Percentiles rank a stretch among this genome's conserved stretches.
Evolutionary conservation across 768 basidiomycete genomes (phyloP).

Genomic region (Brasilioporus rufonigricans): DNA sequence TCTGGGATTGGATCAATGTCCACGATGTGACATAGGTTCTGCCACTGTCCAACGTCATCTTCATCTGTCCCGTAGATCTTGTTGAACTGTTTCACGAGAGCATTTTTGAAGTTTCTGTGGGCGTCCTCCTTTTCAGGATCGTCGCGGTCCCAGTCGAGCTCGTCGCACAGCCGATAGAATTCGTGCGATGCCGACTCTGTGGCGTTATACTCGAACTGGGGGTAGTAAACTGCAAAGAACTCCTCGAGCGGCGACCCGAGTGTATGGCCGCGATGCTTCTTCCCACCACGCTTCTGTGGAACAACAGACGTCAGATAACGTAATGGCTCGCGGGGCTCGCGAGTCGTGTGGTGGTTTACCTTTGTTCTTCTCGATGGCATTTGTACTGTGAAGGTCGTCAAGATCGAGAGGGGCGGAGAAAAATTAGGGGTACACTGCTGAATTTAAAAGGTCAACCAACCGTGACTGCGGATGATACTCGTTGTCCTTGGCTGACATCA

Average conservation of each 20-base stretch:
- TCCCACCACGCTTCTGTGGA: not conserved
- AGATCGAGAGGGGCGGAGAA: not conserved
- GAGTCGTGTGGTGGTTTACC: not conserved
- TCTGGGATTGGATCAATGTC: slow-evolving; percentile 10
- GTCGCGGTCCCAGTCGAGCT: not conserved
- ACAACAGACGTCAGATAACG: not conserved
- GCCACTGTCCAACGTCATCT: slow-evolving; percentile 3
- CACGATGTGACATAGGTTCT: slow-evolving; percentile 5
- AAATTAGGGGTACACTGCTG: not conserved
- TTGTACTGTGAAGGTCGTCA: not conserved
- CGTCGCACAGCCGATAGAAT: slow-evolving; percentile 18
- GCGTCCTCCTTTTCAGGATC: not conserved
- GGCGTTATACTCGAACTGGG: slow-evolving; percentile 3
- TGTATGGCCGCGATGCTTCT: not conserved
- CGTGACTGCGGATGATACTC: too few species aligned
- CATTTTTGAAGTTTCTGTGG: slow-evolving; percentile 7
- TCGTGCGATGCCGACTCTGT: slow-evolving; percentile 10
- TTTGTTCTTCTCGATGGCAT: slow-evolving; percentile 1
- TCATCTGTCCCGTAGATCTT: slow-evolving; percentile 12
- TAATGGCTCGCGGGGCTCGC: not conserved
- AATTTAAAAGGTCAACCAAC: too few species aligned
- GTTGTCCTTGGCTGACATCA: too few species aligned
- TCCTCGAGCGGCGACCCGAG: not conserved
- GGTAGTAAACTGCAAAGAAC: not conserved
- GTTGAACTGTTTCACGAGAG: slow-evolving; percentile 15